Base-by-base conservation (phyloP, 2,329 filamentous ascomycete species). In the Colletotrichum limetticola region DNA sequence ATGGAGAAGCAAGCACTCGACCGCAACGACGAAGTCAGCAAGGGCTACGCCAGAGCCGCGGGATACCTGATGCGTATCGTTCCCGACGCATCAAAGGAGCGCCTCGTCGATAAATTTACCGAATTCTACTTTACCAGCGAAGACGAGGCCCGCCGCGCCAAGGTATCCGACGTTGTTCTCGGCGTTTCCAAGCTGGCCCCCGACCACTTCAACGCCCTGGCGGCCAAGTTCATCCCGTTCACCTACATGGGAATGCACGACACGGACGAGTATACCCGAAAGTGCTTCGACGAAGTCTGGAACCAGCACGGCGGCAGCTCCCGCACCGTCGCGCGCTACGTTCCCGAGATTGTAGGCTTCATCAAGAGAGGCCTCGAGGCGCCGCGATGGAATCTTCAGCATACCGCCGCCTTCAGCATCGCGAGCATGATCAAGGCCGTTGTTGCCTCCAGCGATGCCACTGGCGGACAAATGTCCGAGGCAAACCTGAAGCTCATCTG, bases 11-110 rank as follows among this genome's bases (percentile, higher is more conserved):
- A 95, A 71, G 90, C 95, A 1, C 88, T 98, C 62, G 97, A 99
- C 80, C 92, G 93, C 75, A 99, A 99, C 79, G 95, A 98, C 77
- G 97, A 97, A 22, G 95, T 98, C 69, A 95, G 93, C 79, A 93
- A 94, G 74, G 94, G 94, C 2, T 99, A 98, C 80, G 96, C 95
- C 24, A 92, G 91, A 66, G 92, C 95, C 3, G 90, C 95, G 26
- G 97, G 96, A 0, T 98, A 98, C 80, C 87, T 98, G 68, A 88
- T 97, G 76, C 91, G 91, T 35, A 83, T 88, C 2, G 88, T 86
- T 0, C 85, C 86, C 11, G 83, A 89, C 14, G 82, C 86, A 11
- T 81, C 85, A 12, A 87, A 88, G 60, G 80, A 86, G 52, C 82
- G 84, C 6, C 91, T 91, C 74, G 87, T 86, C 46, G 80, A 84